A percentile compares a stretch with the other conserved stretches of the same genome.
Conservation (phyloP, 1,139 yeast genomes). For the Lodderomyces metapsilosis region DNA sequence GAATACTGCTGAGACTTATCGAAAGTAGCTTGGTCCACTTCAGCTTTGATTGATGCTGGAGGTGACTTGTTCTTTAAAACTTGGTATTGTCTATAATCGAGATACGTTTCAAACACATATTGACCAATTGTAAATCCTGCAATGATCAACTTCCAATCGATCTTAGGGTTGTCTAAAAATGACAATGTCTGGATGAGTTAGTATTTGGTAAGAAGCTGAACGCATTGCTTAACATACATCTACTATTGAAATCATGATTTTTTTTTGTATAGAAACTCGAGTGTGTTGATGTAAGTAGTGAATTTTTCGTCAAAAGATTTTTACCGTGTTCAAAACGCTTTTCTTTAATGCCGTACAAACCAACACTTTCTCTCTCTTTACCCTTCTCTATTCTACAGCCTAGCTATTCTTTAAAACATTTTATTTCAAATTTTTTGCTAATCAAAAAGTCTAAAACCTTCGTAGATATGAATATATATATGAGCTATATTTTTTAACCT, state of each 20-base stretch:
- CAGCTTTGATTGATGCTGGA: conserved; percentile 64
- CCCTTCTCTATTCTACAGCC: neutral
- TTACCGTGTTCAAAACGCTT: too few species aligned
- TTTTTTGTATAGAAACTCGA: neutral
- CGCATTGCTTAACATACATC: conserved; percentile 4
- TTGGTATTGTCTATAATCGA: conserved; percentile 74
- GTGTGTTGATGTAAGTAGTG: neutral
- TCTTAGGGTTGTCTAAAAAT: conserved; percentile 45
- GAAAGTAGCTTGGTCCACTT: conserved; percentile 70
- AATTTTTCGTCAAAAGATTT: too few species aligned
- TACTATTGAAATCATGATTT: conserved; percentile 1
- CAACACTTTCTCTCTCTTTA: neutral
- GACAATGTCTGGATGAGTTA: conserved; percentile 24
- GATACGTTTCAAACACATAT: conserved; percentile 69
- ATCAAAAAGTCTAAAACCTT: conserved; percentile 5
- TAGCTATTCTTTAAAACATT: neutral
- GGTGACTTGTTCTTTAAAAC: conserved; percentile 54
- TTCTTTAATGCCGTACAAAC: neutral
- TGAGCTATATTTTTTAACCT: neutral
- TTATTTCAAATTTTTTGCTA: neutral
- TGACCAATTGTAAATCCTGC: conserved; percentile 76
- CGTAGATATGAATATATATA: conserved; percentile 4
- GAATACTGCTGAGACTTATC: conserved; percentile 78
- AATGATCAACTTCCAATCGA: conserved; percentile 77
- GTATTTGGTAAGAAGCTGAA: too few species aligned